Conservation (phyloP, 2,329 filamentous ascomycete genomes). For the Aureobasidium uvarum region DNA sequence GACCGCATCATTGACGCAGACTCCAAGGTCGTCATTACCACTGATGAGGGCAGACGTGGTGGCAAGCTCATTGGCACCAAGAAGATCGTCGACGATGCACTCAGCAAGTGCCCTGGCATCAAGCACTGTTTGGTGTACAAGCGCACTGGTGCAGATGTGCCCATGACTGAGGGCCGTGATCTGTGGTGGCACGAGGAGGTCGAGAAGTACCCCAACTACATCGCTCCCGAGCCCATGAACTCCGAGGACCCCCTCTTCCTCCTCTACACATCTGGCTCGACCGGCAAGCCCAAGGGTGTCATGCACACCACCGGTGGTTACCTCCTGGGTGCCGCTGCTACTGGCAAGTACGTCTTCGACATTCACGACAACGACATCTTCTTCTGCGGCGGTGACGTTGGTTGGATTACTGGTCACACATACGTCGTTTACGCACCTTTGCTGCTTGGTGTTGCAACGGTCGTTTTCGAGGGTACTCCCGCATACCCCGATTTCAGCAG, state of each 20-base stretch:
- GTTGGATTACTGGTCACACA: slow-evolving; percentile 98
- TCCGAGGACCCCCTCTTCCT: slow-evolving; percentile 96
- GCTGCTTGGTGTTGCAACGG: slow-evolving; percentile 86
- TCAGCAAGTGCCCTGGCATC: slow-evolving; percentile 93
- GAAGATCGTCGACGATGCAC: slow-evolving; percentile 97
- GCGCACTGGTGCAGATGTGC: slow-evolving; percentile 89
- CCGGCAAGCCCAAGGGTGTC: slow-evolving; percentile 97
- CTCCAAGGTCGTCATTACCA: slow-evolving; percentile 92
- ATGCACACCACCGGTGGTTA: slow-evolving; percentile 98
- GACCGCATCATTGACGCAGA: slow-evolving; percentile 91
- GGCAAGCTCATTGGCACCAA: slow-evolving; percentile 97
- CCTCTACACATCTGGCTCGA: slow-evolving; percentile 96
- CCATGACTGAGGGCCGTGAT: slow-evolving; percentile 85
- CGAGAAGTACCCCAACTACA: slow-evolving; percentile 92
- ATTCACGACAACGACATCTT: slow-evolving; percentile 91
- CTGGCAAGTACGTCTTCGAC: slow-evolving; percentile 98
- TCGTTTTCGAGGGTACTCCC: slow-evolving; percentile 97
- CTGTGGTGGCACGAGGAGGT: slow-evolving; percentile 99
- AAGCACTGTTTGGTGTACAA: slow-evolving; percentile 86
- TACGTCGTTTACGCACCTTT: slow-evolving; percentile 97
- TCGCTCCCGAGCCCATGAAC: slow-evolving; percentile 82
- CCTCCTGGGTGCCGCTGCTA: slow-evolving; percentile 86
- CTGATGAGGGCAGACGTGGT: slow-evolving; percentile 95
- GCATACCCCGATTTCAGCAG: slow-evolving; percentile 97
- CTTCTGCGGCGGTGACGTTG: slow-evolving; percentile 97